Conservation (phyloP, 2,329 filamentous ascomycete genomes). For the Coleophoma cylindrospora region DNA sequence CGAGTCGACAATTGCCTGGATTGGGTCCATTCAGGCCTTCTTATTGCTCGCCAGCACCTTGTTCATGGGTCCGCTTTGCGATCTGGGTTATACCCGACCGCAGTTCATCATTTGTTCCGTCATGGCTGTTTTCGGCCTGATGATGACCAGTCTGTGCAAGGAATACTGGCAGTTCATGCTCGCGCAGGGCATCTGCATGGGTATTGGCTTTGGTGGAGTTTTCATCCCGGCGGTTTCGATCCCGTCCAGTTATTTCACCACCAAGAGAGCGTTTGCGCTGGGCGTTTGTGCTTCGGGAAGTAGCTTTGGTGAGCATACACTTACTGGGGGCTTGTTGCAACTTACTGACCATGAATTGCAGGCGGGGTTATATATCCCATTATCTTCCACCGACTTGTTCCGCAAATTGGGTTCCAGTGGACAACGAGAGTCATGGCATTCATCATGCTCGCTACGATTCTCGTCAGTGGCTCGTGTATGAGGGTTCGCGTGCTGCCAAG, state of each 20-base stretch:
- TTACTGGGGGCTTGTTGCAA: background rate
- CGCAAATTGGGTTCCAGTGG: constrained; percentile 44
- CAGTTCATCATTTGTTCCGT: constrained; percentile 17
- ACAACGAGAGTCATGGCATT: constrained; percentile 48
- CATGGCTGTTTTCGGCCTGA: constrained; percentile 46
- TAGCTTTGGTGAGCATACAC: constrained; percentile 29
- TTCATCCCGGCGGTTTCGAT: constrained; percentile 34
- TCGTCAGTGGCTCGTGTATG: constrained; percentile 30
- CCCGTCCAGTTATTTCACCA: constrained; percentile 38
- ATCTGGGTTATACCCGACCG: constrained; percentile 27
- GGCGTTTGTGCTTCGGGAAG: constrained; percentile 35
- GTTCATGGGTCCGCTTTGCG: constrained; percentile 30
- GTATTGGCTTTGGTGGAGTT: constrained; percentile 32
- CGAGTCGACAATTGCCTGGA: constrained; percentile 27
- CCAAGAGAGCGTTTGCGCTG: constrained; percentile 36
- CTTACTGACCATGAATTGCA: background rate
- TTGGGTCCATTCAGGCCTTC: constrained; percentile 30
- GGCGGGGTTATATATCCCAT: constrained; percentile 51
- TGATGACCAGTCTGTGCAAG: constrained; percentile 54
- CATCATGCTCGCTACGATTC: constrained; percentile 31
- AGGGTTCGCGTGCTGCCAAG: constrained; percentile 35
- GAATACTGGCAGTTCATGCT: constrained; percentile 47
- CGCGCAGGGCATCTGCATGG: constrained; percentile 36
- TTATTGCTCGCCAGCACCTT: constrained; percentile 19
- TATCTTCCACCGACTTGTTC: constrained; percentile 16